phyloP scores from a whole-genome alignment of 257 asterid species.

The Solanum rostratum region DNA sequence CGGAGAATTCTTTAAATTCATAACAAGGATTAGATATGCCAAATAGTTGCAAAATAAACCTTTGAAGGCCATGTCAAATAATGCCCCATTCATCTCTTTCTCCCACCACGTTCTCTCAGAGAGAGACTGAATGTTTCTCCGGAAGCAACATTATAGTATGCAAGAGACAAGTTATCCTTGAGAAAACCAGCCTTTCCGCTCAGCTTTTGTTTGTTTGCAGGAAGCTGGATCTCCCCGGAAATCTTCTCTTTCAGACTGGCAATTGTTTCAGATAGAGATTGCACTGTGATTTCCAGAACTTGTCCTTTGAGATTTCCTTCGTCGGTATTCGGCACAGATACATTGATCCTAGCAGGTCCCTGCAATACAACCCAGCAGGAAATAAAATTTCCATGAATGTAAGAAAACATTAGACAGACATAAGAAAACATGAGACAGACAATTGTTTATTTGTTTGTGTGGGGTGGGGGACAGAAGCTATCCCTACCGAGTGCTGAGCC shows the following conservation, averaged over 20 bases:
- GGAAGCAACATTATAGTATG: constrained; percentile 69
- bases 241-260: constrained; percentile 89
- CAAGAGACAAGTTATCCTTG: constrained; percentile 90
- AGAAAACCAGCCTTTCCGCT: constrained; percentile 99
- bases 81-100: constrained; percentile 65
- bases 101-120: constrained; percentile 97
- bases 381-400: background rate
- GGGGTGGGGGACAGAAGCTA: background rate
- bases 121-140: constrained; percentile 74
- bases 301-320: constrained; percentile 92
- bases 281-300: constrained; percentile 64
- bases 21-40: constrained; percentile 10
- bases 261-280: constrained; percentile 69
- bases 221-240: constrained; percentile 88
- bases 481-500: constrained; percentile 57
- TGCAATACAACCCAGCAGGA: constrained; percentile 25
- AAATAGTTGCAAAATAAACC: constrained; percentile 23
- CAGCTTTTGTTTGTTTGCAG: constrained; percentile 89
- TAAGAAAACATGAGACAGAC: background rate
- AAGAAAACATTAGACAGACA: background rate
- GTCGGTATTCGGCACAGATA: constrained; percentile 75
- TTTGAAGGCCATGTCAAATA: constrained; percentile 8
- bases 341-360: constrained; percentile 68
- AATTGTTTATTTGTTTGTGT: background rate
- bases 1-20: constrained; percentile 1